These are phyloP conservation scores for Salix suchowensis DNA, from an alignment of 345 rosid genomes.

Conservation along the genomic window DNA sequence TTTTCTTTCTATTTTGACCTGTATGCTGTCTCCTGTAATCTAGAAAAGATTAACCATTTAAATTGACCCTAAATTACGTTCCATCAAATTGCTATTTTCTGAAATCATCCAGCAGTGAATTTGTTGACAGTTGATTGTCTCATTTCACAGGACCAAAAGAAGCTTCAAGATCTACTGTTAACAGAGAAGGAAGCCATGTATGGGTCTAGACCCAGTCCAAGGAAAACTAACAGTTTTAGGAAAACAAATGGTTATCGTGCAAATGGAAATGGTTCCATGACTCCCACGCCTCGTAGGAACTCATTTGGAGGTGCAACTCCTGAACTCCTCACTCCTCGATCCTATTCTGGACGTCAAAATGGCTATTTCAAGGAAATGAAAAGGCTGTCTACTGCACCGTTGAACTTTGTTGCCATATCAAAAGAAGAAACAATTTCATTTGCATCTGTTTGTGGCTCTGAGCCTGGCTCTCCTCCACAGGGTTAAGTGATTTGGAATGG, in stretches of 20 bases:
- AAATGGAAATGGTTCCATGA: slow-evolving; percentile 85
- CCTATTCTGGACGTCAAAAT: slow-evolving; percentile 85
- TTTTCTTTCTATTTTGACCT: not conserved
- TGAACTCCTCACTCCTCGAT: slow-evolving; percentile 85
- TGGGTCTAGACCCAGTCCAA: slow-evolving; percentile 92
- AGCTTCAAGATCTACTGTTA: slow-evolving; percentile 80
- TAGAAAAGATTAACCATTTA: not conserved
- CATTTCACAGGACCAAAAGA: slow-evolving; percentile 79
- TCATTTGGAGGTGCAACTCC: slow-evolving; percentile 66
- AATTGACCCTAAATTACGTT: not conserved
- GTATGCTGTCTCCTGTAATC: not conserved
- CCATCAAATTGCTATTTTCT: not conserved
- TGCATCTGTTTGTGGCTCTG: slow-evolving; percentile 80
- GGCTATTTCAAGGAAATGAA: slow-evolving; percentile 84
- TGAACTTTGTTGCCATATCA: slow-evolving; percentile 76
- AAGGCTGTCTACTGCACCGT: slow-evolving; percentile 70
- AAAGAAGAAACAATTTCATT: slow-evolving; percentile 87
- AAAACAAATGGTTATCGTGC: slow-evolving; percentile 65
- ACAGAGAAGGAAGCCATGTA: slow-evolving; percentile 83
- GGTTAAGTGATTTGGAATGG: slow-evolving; percentile 34
- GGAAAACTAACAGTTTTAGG: slow-evolving; percentile 81
- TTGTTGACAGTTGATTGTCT: not conserved
- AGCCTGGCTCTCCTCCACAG: slow-evolving; percentile 78
- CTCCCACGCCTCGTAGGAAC: slow-evolving; percentile 80
- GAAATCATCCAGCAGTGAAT: not conserved